Evolutionary conservation across 768 basidiomycete genomes (phyloP), one percentile per base, ranked within the genome.

Genomic region (Multifurca ochricompacta): DNA sequence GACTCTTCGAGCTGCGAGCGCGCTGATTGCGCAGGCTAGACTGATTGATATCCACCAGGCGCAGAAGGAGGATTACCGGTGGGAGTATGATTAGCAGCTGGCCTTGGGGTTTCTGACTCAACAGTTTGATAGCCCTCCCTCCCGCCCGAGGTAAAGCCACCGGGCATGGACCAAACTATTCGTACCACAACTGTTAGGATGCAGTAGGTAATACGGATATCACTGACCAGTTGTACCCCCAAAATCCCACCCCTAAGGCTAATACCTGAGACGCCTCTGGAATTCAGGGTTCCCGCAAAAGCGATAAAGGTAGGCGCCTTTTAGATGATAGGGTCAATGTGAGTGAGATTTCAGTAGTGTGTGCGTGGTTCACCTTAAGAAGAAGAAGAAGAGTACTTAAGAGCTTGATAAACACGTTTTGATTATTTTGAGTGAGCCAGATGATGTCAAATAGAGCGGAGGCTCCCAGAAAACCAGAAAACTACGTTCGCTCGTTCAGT

Each of bases 381-480:
- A 73, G 44, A 14, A 73, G 63, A 35, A 71, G 56, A 9, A 73
- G 31, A 47, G 73, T 66, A 25, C 76, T 75, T 23, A 90, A 47
- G 39, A 85, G 63, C 61, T 68, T 79, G 53, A 81, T 68, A 58
- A 88, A 73, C 34, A 74, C 75, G 58, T 71, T 70, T 59, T 84
- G 85, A 0, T 73, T 66, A 61, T 85, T 73, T 40, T 63, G 75
- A 27, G 74, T 64, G 72, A 85, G 71, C 85, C 85, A 89, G 27
- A 90, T 66, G 50, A 91, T 69, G 66, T 91, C 90, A 57, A 82
- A 81, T 32, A 89, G 19, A 4, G 72, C 67, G 9, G 90, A 90
- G 5, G 65, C 72, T 1, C 77, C 77, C 18, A 91, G 66, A 32
- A 89, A 67, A 51, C 73, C 80, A 1, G 81, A 75, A 66, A 89